Evolutionary conservation across 306 rosid species (phyloP), one percentile per base, ranked within the genome.

Genomic region (Trifolium subterraneum): DNA sequence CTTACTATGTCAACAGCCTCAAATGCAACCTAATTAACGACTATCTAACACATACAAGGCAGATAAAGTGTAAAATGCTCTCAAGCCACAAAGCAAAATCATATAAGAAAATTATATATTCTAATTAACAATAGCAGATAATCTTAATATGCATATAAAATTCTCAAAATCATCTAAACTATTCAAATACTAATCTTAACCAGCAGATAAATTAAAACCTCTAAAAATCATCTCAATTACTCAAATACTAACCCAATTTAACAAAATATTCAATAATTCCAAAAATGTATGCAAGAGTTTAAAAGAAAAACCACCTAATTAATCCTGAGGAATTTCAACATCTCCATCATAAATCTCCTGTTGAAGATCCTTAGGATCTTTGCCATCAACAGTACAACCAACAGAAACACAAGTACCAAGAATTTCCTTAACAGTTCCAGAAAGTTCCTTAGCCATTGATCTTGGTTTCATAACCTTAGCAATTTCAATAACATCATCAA

Each of bases 401-500:
- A 89, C 95, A 10, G 97, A 91, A 1, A 91, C 97, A 71, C 97
- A 91, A 0, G 97, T 91, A 0, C 91, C 92, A 1, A 89, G 79
- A 2, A 91, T 89, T 83, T 89, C 97, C 83, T 87, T 91, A 15
- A 91, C 88, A 0, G 88, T 74, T 2, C 94, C 94, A 2, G 82
- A 12, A 9, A 91, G 87, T 7, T 89, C 90, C 82, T 91, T 91
- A 1, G 97, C 97, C 92, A 91, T 91, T 6, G 97, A 91, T 60
- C 97, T 79, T 23, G 81, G 85, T 71, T 50, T 72, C 97, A 91
- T 91, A 52, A 87, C 70, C 85, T 67, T 86, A 11, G 97, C 94
- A 20, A 91, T 86, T 84, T 91, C 97, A 54, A 89, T 81, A 18
- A 91, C 97, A n/a, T 91, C 97, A 7, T 91, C 97, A 6, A 91